Percentiles rank a stretch among this genome's conserved stretches.
These are phyloP conservation scores for Fusarium napiforme DNA, from an alignment of 2,329 filamentous ascomycete species.

Conservation along the genomic window DNA sequence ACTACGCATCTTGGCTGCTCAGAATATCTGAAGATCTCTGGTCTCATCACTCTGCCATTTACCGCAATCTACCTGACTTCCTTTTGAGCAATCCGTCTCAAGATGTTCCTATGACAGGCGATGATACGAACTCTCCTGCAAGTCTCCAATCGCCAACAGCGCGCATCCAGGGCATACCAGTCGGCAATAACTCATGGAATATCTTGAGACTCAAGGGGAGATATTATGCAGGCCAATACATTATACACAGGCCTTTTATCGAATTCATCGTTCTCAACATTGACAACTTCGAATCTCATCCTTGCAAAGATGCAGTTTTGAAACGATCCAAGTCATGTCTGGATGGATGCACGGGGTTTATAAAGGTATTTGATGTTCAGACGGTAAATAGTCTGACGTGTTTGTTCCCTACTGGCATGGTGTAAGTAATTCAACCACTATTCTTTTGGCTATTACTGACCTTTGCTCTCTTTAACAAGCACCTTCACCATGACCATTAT, in stretches of 20 bases:
- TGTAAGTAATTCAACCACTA: slow-evolving; percentile 27
- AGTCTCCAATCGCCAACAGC: not conserved
- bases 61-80: slow-evolving; percentile 43
- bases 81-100: slow-evolving; percentile 16
- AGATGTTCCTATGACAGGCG: not conserved
- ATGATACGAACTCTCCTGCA: not conserved
- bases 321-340: slow-evolving; percentile 41
- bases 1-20: slow-evolving; percentile 45
- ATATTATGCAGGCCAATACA: slow-evolving; percentile 47
- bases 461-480: not conserved
- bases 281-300: slow-evolving; percentile 39
- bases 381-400: slow-evolving; percentile 42
- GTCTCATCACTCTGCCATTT: slow-evolving; percentile 44
- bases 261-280: slow-evolving; percentile 45
- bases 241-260: slow-evolving; percentile 47
- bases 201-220: slow-evolving; percentile 44
- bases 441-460: not conserved
- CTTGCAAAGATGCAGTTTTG: slow-evolving; percentile 35
- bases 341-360: slow-evolving; percentile 40
- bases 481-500: slow-evolving; percentile 39
- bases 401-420: slow-evolving; percentile 47
- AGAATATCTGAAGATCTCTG: slow-evolving; percentile 41
- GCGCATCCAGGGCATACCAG: not conserved
- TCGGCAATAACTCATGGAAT: slow-evolving; percentile 48
- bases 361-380: slow-evolving; percentile 44